Conservation (phyloP, 768 basidiomycete species). For the Termitomyces sp. region DNA sequence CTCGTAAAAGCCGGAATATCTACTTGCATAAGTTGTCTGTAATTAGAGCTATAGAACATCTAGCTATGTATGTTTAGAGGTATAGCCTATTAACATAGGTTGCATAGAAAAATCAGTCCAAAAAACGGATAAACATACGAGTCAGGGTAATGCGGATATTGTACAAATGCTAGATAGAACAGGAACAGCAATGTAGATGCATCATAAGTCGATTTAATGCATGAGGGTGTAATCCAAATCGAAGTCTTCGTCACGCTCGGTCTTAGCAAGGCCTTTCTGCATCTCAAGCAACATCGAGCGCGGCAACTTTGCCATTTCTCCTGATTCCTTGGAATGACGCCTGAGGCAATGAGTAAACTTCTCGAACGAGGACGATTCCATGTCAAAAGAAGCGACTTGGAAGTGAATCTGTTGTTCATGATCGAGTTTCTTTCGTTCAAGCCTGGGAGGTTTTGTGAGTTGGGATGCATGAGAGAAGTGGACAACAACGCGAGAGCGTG, state of each 20-base stretch:
- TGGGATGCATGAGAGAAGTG: neutral
- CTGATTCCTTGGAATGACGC: neutral
- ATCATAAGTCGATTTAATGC: neutral
- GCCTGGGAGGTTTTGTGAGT: neutral
- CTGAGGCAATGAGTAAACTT: neutral
- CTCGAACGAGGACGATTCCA: neutral
- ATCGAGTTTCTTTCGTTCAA: neutral
- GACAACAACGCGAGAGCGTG: neutral
- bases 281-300: neutral
- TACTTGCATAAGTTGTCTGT: neutral
- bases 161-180: neutral
- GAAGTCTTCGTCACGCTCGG: conserved; percentile 3
- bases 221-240: neutral
- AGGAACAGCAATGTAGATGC: neutral
- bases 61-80: neutral
- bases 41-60: neutral
- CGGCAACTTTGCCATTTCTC: neutral
- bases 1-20: neutral
- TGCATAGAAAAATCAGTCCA: neutral
- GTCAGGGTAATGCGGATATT: neutral
- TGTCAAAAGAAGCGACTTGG: neutral
- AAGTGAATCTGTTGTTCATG: neutral
- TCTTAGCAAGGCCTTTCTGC: conserved; percentile 1
- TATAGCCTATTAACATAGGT: neutral
- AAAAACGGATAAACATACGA: neutral